Evolutionary conservation across 257 asterid genomes (phyloP).

Genomic region (Rubia yunnanensis): DNA sequence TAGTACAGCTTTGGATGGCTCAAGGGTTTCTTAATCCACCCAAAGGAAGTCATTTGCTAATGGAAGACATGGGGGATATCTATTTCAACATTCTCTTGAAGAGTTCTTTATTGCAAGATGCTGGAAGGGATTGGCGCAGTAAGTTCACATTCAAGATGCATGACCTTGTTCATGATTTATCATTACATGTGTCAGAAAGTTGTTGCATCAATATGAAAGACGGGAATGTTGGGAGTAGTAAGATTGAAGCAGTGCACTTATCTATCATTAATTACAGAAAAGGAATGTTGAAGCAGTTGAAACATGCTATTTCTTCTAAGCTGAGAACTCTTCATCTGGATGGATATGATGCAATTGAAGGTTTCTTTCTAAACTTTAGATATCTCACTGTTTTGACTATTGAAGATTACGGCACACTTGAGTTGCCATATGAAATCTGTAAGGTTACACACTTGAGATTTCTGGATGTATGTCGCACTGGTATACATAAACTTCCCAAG

Average conservation of each 20-base stretch:
- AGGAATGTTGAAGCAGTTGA: background rate
- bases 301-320: background rate
- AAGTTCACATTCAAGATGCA: slow-evolving; percentile 23
- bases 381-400: slow-evolving; percentile 6
- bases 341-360: background rate
- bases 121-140: background rate
- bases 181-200: background rate
- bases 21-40: slow-evolving; percentile 5
- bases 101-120: slow-evolving; percentile 21
- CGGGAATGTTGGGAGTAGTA: background rate
- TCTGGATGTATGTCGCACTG: slow-evolving; percentile 1
- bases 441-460: slow-evolving; percentile 11
- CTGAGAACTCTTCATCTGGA: slow-evolving; percentile 1
- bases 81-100: slow-evolving; percentile 10
- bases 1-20: slow-evolving; percentile 31
- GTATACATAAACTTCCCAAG: slow-evolving; percentile 1
- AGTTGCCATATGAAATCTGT: slow-evolving; percentile 11
- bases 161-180: slow-evolving; percentile 29
- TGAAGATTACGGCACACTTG: background rate
- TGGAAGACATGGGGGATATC: slow-evolving; percentile 17
- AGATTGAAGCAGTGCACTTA: background rate
- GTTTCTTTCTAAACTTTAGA: background rate
- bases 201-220: background rate
- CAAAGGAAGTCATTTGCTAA: background rate
- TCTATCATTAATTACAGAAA: background rate